Base-by-base conservation (phyloP, 768 basidiomycete species). In the Xerocomus spinulosus region DNA sequence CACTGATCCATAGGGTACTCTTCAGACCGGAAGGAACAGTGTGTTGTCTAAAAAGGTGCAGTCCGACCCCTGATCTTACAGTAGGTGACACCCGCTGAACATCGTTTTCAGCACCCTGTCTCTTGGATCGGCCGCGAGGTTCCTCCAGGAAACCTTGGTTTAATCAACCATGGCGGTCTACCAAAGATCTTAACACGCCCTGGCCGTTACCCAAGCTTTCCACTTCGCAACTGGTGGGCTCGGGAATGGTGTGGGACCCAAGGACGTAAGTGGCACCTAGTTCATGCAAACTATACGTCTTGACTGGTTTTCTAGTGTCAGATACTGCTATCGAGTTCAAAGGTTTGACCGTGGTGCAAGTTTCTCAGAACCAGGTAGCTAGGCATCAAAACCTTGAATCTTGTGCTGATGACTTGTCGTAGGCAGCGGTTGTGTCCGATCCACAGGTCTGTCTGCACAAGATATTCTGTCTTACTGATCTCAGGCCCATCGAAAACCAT, bases 211-310 rank as follows among this genome's bases (percentile, higher is more conserved):
- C 87, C 90, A 18, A 71, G 76, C 0, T 82, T 82, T 62, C 87
- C 87, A 10, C 70, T 87, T 40, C 73, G 85, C 3, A 90, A 90
- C 52, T 90, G 88, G 88, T 90, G 87, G 86, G 87, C 87, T 4
- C 75, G 89, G 14, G 62, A 71, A n/a, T 91, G 81, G 79, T 61
- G 66, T 44, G 89, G 87, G 15, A 82, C 78, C 3, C 77, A 75
- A 59, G 85, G 85, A 58, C 64, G 86, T 85, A 60, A 55, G 83
- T 72, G 7, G 35, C 21, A 0, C 30, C 40, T 15, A 7, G 15
- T 17, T 37, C n/a, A n/a, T 32, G 32, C 26, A 25, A 39, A 32
- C 42, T 20, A 34, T 29, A 6, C 15, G 18, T 23, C 14, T 42
- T 28, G 35, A 54, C 43, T 30, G 8, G 47, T 44, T 26, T 23